Percentiles rank a stretch among this genome's conserved stretches.
Evolutionary conservation across 1,139 yeast genomes (phyloP).

Genomic region (Taphrina sp.): DNA sequence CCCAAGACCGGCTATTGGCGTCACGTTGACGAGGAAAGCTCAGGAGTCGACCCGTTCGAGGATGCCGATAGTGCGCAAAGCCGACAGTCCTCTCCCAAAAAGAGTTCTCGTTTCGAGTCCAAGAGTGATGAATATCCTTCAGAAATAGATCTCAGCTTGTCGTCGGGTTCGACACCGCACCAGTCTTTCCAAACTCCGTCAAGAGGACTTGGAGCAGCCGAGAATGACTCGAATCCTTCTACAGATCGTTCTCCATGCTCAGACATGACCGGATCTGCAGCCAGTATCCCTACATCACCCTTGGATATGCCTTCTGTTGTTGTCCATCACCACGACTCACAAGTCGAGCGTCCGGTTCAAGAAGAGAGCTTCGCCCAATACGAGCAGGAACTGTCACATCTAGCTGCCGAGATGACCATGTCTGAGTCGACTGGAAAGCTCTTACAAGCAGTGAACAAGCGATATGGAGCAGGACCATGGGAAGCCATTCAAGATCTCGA

Average conservation of each 20-base stretch:
- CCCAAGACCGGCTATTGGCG: conserved; percentile 14
- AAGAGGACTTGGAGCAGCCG: neutral
- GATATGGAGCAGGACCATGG: conserved; percentile 41
- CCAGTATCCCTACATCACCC: neutral
- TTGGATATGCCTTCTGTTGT: neutral
- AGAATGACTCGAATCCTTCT: no score
- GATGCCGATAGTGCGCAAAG: neutral
- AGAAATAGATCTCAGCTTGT: conserved; percentile 11
- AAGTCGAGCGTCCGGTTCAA: neutral
- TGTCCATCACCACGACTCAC: neutral
- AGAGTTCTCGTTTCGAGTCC: neutral
- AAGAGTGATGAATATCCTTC: conserved; percentile 20
- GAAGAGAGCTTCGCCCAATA: no score
- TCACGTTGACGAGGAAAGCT: conserved; percentile 1
- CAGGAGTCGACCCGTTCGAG: conserved; percentile 4
- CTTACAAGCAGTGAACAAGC: conserved; percentile 18
- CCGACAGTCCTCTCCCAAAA: neutral
- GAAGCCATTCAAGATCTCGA: conserved; percentile 43
- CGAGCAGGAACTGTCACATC: neutral
- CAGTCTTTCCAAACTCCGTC: neutral
- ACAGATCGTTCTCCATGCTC: neutral
- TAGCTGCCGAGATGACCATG: conserved; percentile 19
- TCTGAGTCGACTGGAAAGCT: conserved; percentile 18
- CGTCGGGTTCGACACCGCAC: neutral
- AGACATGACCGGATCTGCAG: neutral